Evolutionary conservation across 2,329 filamentous ascomycete species (phyloP).

Genomic region (Fusarium subtropicale): DNA sequence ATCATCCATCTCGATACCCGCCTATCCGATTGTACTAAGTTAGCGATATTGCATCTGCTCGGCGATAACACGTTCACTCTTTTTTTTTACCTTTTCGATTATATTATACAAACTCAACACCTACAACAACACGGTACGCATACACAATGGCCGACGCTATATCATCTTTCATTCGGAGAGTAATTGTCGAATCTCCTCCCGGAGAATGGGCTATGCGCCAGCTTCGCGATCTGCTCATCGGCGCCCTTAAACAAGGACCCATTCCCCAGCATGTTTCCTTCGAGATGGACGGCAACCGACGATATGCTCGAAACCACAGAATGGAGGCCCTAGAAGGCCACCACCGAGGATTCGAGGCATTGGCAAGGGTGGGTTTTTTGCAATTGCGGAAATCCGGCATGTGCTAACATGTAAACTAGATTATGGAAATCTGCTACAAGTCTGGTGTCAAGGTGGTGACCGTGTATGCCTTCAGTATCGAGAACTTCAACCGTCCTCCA

Average conservation of each 20-base stretch:
- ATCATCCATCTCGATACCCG: constrained; percentile 8
- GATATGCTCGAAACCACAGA: constrained; percentile 88
- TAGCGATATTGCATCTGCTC: constrained; percentile 10
- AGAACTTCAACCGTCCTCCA: constrained; percentile 97
- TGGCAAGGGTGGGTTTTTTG: constrained; percentile 78
- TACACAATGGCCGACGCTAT: constrained; percentile 64
- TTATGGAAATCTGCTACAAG: constrained; percentile 98
- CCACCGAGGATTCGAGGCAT: constrained; percentile 92
- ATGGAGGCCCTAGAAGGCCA: constrained; percentile 98
- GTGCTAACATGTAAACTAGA: constrained; percentile 60
- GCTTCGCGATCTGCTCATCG: constrained; percentile 86
- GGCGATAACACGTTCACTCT: constrained; percentile 39
- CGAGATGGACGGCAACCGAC: constrained; percentile 97
- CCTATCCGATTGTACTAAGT: constrained; percentile 12
- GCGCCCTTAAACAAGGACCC: constrained; percentile 87
- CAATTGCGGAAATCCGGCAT: constrained; percentile 42
- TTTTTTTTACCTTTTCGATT: constrained; percentile 17
- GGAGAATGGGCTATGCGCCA: constrained; percentile 88
- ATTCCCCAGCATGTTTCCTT: constrained; percentile 98
- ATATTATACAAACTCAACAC: constrained; percentile 8
- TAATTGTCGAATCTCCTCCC: constrained; percentile 89
- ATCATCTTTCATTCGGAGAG: constrained; percentile 65
- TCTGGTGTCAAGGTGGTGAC: constrained; percentile 96
- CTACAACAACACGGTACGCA: background rate
- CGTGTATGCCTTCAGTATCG: constrained; percentile 98